Evolutionary conservation across 768 basidiomycete genomes (phyloP).

Genomic region (Lentinula raphanica): DNA sequence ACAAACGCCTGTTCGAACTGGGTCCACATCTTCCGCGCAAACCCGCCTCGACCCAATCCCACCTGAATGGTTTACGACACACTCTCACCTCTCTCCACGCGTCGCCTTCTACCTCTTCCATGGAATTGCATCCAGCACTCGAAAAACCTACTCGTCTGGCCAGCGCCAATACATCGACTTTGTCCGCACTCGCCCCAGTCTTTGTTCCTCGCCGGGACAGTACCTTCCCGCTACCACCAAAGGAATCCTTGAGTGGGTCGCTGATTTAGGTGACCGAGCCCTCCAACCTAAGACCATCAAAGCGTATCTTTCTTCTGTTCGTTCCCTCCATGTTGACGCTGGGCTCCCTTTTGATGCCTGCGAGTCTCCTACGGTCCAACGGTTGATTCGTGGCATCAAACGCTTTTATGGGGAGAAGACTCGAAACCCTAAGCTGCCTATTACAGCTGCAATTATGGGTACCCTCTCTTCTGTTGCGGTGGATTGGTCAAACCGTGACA

Average conservation of each 20-base stretch:
- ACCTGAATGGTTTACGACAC: constrained; percentile 6
- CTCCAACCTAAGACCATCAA: constrained; percentile 12
- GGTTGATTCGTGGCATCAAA: constrained; percentile 29
- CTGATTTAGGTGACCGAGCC: constrained; percentile 7
- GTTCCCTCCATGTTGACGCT: constrained; percentile 25
- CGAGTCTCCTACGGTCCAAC: constrained; percentile 22
- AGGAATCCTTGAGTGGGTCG: constrained; percentile 14
- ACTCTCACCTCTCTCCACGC: constrained; percentile 25
- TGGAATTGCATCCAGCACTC: too few species aligned
- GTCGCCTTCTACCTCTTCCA: too few species aligned
- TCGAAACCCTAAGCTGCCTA: constrained; percentile 14
- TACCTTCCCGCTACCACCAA: constrained; percentile 11
- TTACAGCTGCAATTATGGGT: background rate
- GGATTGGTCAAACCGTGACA: background rate
- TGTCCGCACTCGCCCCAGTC: constrained; percentile 9
- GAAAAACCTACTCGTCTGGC: constrained; percentile 24
- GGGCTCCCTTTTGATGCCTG: constrained; percentile 21
- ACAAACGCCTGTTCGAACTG: constrained; percentile 12
- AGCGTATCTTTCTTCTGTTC: constrained; percentile 17
- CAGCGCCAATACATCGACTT: constrained; percentile 26
- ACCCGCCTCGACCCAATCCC: constrained; percentile 9
- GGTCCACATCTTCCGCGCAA: constrained; percentile 11
- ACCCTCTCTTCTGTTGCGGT: background rate
- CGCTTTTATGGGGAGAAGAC: constrained; percentile 17
- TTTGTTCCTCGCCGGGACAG: constrained; percentile 5